These are phyloP conservation scores for Scheffersomyces segobiensis DNA, from an alignment of 1,139 yeast species.

Conservation along the genomic window DNA sequence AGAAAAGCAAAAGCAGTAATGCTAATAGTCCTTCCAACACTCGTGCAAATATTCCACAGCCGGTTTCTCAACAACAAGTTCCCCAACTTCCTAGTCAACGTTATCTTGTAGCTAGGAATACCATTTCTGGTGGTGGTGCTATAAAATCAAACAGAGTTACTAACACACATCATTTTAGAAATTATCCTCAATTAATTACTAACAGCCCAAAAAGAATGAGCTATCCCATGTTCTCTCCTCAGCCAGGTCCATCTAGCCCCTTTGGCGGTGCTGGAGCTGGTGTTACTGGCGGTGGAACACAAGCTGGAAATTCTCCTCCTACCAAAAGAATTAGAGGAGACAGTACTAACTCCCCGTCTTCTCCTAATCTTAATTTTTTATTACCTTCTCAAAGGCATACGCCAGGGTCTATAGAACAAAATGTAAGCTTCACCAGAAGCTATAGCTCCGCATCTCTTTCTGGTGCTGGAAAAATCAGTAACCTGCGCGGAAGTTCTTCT, in stretches of 20 bases:
- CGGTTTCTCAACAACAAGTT: slow-evolving; percentile 1
- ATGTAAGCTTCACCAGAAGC: slow-evolving; percentile 6
- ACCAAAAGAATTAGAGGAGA: background rate
- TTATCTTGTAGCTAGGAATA: background rate
- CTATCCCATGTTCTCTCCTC: slow-evolving; percentile 15
- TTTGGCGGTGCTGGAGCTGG: slow-evolving; percentile 3
- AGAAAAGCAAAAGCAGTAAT: slow-evolving; percentile 2
- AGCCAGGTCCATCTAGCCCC: slow-evolving; percentile 15
- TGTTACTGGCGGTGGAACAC: background rate
- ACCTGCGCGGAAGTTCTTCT: background rate
- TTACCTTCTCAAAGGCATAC: slow-evolving; percentile 7
- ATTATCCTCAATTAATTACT: background rate
- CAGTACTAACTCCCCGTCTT: background rate
- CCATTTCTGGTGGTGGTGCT: background rate
- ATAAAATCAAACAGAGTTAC: background rate
- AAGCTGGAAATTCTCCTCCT: background rate
- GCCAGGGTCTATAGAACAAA: slow-evolving; percentile 9
- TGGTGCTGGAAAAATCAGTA: background rate
- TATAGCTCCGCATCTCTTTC: slow-evolving; percentile 1
- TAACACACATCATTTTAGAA: background rate
- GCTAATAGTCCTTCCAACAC: slow-evolving; percentile 1
- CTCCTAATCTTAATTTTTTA: slow-evolving; percentile 5
- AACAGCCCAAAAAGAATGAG: background rate
- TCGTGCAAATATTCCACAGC: slow-evolving; percentile 1
- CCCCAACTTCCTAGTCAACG: background rate